Percentiles rank a stretch among this genome's conserved stretches.
phyloP scores from a whole-genome alignment of 2,329 filamentous ascomycete genomes.

The Exophiala sp. region DNA sequence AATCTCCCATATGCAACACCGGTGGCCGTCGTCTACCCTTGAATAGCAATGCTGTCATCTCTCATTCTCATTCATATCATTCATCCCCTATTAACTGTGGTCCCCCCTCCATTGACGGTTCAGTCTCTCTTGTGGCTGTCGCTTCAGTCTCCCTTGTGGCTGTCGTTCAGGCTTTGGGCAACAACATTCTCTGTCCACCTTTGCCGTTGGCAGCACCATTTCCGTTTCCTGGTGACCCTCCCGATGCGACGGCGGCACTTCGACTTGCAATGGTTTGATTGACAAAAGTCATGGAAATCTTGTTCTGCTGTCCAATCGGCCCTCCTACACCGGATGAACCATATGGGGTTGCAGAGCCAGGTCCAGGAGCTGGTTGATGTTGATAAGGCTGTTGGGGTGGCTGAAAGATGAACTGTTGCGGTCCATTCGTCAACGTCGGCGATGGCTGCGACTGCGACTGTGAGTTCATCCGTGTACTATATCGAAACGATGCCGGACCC shows the following conservation, averaged over 20 bases:
- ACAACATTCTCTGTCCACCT: constrained; percentile 18
- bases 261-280: constrained; percentile 22
- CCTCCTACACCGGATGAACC: constrained; percentile 1
- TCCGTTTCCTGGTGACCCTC: not conserved
- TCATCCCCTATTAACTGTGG: too few species aligned
- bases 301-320: constrained; percentile 11
- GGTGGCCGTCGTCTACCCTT: too few species aligned
- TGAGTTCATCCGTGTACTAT: constrained; percentile 5
- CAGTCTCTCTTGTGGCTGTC: not conserved
- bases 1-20: too few species aligned
- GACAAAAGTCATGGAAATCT: constrained; percentile 21
- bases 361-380: constrained; percentile 16
- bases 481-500: constrained; percentile 10
- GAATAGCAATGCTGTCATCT: too few species aligned
- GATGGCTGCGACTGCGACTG: not conserved
- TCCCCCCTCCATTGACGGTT: too few species aligned
- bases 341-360: constrained; percentile 5
- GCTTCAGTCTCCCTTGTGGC: not conserved
- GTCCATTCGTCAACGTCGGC: not conserved
- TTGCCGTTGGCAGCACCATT: constrained; percentile 9
- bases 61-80: too few species aligned
- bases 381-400: constrained; percentile 21
- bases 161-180: constrained; percentile 13
- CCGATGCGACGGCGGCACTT: constrained; percentile 10
- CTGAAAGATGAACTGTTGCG: constrained; percentile 22